Evolutionary conservation across 2,329 filamentous ascomycete species (phyloP).

Genomic region (Magnaporthales sp.): DNA sequence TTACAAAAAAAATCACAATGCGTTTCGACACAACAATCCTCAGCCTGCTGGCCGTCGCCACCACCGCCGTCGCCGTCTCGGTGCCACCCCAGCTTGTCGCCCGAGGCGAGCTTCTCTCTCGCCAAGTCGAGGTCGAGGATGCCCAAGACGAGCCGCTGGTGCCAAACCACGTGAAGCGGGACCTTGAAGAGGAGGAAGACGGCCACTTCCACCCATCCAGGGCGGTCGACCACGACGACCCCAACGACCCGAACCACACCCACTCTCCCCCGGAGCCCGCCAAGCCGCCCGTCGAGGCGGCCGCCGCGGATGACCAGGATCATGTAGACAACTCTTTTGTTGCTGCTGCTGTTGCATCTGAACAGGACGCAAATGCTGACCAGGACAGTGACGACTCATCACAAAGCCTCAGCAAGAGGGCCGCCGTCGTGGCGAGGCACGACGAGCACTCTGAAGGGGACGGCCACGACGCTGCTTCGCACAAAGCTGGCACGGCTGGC

Average conservation of each 20-base stretch:
- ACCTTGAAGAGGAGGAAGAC: neutral
- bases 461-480: too few species aligned
- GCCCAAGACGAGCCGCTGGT: neutral
- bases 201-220: neutral
- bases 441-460: too few species aligned
- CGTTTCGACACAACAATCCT: neutral
- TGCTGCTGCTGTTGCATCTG: slow-evolving; percentile 1
- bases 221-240: neutral
- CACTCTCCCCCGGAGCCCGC: too few species aligned
- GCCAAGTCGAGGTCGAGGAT: neutral
- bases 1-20: neutral
- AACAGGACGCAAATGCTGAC: neutral
- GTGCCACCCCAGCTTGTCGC: neutral
- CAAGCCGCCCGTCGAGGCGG: neutral
- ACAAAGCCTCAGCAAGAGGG: neutral
- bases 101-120: neutral
- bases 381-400: neutral
- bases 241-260: neutral
- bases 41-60: neutral
- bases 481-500: neutral
- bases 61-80: neutral
- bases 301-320: neutral
- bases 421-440: too few species aligned
- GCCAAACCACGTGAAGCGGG: neutral
- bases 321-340: neutral